Conservation (phyloP, 1,284 basidiomycete species). For the Abortiporus biennis region DNA sequence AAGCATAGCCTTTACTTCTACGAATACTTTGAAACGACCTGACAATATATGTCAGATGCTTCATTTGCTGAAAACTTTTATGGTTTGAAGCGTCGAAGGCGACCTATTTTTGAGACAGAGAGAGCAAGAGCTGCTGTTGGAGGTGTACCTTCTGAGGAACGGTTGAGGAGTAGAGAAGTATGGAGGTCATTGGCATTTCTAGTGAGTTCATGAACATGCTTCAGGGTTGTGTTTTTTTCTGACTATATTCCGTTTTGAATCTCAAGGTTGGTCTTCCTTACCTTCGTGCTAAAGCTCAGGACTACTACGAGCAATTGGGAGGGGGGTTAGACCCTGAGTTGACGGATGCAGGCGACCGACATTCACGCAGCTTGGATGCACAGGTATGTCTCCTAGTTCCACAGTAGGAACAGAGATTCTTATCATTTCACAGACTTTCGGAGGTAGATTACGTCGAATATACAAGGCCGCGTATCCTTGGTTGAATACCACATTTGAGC, state of each 20-base stretch:
- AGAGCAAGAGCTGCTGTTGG: slow-evolving; percentile 63
- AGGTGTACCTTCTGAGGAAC: slow-evolving; percentile 57
- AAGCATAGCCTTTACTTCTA: slow-evolving; percentile 17
- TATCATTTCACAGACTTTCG: slow-evolving; percentile 29
- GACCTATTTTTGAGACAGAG: slow-evolving; percentile 63
- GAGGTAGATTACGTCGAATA: slow-evolving; percentile 43
- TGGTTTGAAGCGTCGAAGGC: slow-evolving; percentile 74
- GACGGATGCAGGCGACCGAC: slow-evolving; percentile 48
- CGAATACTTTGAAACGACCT: background rate
- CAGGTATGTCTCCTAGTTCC: slow-evolving; percentile 32
- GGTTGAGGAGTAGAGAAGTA: slow-evolving; percentile 56
- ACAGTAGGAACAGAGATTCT: background rate
- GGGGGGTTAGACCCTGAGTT: slow-evolving; percentile 71
- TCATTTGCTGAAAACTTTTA: slow-evolving; percentile 95
- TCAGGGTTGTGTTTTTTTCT: background rate
- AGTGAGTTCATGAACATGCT: slow-evolving; percentile 40
- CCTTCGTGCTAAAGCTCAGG: slow-evolving; percentile 81
- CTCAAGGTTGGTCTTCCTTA: slow-evolving; percentile 84
- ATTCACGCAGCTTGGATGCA: slow-evolving; percentile 39
- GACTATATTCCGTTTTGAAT: background rate
- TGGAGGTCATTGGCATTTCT: slow-evolving; percentile 73
- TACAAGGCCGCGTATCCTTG: slow-evolving; percentile 82
- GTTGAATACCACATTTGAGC: slow-evolving; percentile 71
- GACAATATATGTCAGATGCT: slow-evolving; percentile 49
- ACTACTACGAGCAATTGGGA: slow-evolving; percentile 87